phyloP scores from a whole-genome alignment of 495 filamentous ascomycete genomes.

The Clohesyomyces aquaticus region DNA sequence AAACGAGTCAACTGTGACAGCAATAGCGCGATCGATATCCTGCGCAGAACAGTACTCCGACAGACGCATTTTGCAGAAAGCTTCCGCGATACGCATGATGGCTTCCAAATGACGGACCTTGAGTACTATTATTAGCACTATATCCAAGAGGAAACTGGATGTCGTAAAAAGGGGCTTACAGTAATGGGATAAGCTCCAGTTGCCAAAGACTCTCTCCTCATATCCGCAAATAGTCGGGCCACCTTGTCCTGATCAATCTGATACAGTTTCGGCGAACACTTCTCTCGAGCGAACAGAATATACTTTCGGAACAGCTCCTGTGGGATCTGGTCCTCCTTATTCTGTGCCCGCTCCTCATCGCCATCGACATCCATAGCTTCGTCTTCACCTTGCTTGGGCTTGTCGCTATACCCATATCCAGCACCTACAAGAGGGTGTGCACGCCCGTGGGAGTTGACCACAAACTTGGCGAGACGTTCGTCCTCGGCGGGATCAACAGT shows the following conservation, averaged over 20 bases:
- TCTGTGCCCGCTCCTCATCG: constrained; percentile 47
- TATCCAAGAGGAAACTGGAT: background rate
- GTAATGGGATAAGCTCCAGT: constrained; percentile 98
- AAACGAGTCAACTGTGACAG: constrained; percentile 94
- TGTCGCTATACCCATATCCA: constrained; percentile 41
- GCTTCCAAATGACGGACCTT: constrained; percentile 97
- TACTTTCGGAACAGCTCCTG: constrained; percentile 96
- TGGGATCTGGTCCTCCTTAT: constrained; percentile 74
- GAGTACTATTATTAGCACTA: constrained; percentile 17
- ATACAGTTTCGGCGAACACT: constrained; percentile 88
- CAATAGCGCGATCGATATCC: constrained; percentile 97
- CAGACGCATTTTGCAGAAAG: constrained; percentile 94
- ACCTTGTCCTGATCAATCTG: constrained; percentile 99
- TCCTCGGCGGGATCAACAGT: constrained; percentile 97
- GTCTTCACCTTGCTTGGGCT: constrained; percentile 52
- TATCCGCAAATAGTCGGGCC: constrained; percentile 90
- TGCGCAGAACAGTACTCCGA: constrained; percentile 85
- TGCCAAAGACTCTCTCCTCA: constrained; percentile 87
- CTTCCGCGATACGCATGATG: constrained; percentile 89
- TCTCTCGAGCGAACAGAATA: constrained; percentile 92
- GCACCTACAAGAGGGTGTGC: constrained; percentile 72
- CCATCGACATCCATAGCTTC: constrained; percentile 62
- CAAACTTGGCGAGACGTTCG: constrained; percentile 91
- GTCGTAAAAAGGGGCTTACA: constrained; percentile 57
- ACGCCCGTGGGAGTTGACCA: constrained; percentile 87